Conservation (phyloP, 2,329 filamentous ascomycete species). For the Macrophomina pseudophaseolina region DNA sequence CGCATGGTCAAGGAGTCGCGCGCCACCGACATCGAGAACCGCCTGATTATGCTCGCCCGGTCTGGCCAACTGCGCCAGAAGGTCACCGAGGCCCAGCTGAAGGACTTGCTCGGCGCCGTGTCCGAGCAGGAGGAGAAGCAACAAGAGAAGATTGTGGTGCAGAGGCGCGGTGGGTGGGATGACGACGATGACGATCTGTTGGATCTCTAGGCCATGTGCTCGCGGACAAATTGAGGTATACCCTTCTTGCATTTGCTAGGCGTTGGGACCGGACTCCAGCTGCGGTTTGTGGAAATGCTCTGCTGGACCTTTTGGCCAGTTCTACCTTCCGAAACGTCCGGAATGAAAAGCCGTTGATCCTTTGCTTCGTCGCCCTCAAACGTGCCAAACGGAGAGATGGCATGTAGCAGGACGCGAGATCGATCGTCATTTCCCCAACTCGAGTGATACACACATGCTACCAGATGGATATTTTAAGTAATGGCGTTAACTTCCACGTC, state of each 20-base stretch:
- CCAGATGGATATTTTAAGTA: not conserved
- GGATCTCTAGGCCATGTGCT: slow-evolving; percentile 35
- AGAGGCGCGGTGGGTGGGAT: slow-evolving; percentile 75
- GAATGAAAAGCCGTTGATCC: slow-evolving; percentile 17
- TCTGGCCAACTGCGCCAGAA: slow-evolving; percentile 84
- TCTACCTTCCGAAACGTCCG: slow-evolving; percentile 12
- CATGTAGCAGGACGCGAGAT: slow-evolving; percentile 19
- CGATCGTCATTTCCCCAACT: slow-evolving; percentile 4
- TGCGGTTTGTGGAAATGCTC: slow-evolving; percentile 4
- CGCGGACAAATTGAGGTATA: slow-evolving; percentile 9
- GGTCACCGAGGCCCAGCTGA: slow-evolving; percentile 90
- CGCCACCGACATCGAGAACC: slow-evolving; percentile 87
- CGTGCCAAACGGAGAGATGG: not conserved
- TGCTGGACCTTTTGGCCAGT: not conserved
- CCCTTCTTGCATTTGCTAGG: slow-evolving; percentile 23
- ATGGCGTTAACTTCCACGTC: not conserved
- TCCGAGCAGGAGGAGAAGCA: slow-evolving; percentile 72
- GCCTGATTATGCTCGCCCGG: slow-evolving; percentile 88
- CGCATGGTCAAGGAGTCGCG: slow-evolving; percentile 93
- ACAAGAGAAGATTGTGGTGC: slow-evolving; percentile 83
- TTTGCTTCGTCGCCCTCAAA: slow-evolving; percentile 1
- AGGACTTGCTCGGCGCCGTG: slow-evolving; percentile 85
- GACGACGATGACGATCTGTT: slow-evolving; percentile 70
- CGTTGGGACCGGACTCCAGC: slow-evolving; percentile 20
- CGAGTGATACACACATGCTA: not conserved